phyloP scores from a whole-genome alignment of 345 rosid species.

The Populus davidiana region DNA sequence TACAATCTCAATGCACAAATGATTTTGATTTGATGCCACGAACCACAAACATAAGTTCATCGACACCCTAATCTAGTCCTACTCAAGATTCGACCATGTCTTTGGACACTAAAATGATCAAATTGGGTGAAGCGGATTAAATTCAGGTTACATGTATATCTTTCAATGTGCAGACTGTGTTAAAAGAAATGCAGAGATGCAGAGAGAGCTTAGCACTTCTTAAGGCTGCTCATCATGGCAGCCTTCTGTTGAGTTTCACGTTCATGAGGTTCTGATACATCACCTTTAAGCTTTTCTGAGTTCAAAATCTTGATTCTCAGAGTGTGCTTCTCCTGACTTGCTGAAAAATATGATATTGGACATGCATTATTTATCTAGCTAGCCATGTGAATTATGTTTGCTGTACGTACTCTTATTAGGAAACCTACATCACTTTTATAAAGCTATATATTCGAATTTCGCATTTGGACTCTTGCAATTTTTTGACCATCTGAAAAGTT shows the following conservation, averaged over 20 bases:
- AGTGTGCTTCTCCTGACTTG: not conserved
- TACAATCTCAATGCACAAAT: constrained; percentile 11
- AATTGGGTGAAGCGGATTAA: not conserved
- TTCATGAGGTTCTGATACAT: constrained; percentile 4
- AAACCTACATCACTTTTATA: not conserved
- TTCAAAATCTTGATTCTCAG: not conserved
- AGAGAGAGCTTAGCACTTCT: constrained; percentile 11
- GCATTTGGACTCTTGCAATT: too few relatives aligned
- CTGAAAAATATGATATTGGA: not conserved
- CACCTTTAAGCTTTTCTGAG: not conserved
- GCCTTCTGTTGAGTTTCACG: constrained; percentile 21
- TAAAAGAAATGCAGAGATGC: not conserved
- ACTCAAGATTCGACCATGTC: not conserved
- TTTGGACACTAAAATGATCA: not conserved
- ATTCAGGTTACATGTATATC: not conserved
- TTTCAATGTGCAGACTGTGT: not conserved
- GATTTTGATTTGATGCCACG: constrained; percentile 33
- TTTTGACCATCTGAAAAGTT: too few relatives aligned
- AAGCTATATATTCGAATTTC: not conserved
- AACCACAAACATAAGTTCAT: not conserved
- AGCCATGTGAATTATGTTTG: not conserved
- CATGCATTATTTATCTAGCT: not conserved
- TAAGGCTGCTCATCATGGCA: constrained; percentile 21
- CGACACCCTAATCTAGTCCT: not conserved
- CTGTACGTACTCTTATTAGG: not conserved